A percentile compares a stretch with the other conserved stretches of the same genome.
These are phyloP conservation scores for Sporothrix mexicana DNA, from an alignment of 2,329 filamentous ascomycete species.

Conservation along the genomic window DNA sequence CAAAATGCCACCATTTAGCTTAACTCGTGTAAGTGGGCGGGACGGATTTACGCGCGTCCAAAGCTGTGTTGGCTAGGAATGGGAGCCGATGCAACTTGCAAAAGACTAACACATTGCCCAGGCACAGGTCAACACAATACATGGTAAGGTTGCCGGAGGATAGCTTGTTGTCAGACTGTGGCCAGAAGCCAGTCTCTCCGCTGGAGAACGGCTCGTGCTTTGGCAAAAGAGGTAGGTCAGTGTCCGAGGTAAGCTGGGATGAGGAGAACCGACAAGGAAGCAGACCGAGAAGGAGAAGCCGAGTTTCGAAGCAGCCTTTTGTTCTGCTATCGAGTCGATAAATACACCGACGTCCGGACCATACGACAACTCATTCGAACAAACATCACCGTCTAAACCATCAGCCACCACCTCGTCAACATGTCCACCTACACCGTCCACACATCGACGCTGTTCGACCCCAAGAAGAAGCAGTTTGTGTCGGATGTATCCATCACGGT, in stretches of 20 bases:
- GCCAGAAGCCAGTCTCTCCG: not conserved
- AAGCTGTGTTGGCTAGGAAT: not conserved
- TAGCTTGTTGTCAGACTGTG: not conserved
- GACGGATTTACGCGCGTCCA: not conserved
- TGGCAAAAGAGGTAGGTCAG: not conserved
- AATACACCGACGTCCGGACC: not conserved
- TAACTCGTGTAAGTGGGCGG: not conserved
- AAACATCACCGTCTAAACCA: not conserved
- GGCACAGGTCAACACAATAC: not conserved
- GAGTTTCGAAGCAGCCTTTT: not conserved
- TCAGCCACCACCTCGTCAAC: not conserved
- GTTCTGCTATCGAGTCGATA: not conserved
- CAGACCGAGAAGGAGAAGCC: not conserved
- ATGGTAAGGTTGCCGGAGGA: not conserved
- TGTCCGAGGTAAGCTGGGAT: not conserved
- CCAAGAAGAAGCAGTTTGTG: slow-evolving; percentile 50
- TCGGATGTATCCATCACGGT: slow-evolving; percentile 52
- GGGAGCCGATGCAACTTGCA: not conserved
- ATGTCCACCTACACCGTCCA: slow-evolving; percentile 46
- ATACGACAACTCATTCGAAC: too few species aligned
- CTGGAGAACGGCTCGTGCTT: not conserved
- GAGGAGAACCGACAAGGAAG: not conserved
- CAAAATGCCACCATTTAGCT: not conserved
- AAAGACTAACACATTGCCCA: not conserved
- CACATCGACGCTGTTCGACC: slow-evolving; percentile 55